phyloP scores from a whole-genome alignment of 208 protist genomes.

The Herpetomonas tarakana region DNA sequence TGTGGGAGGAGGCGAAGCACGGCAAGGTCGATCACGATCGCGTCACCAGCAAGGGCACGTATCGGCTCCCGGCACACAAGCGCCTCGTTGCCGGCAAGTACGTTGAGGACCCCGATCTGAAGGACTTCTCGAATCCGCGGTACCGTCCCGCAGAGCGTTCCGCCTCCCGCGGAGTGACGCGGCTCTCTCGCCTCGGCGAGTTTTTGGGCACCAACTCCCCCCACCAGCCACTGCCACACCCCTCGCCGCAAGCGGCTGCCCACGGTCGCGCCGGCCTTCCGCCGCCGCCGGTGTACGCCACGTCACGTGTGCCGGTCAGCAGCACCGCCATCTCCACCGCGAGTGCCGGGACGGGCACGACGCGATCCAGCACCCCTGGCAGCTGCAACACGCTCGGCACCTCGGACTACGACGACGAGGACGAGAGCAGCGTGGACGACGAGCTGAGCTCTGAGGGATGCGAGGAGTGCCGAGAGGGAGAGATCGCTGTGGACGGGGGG shows the following conservation, averaged over 20 bases:
- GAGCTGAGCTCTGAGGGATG: not conserved
- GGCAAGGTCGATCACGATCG: conserved; percentile 48
- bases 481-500: too few relatives aligned
- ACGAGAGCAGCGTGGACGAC: not conserved
- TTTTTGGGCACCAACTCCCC: not conserved
- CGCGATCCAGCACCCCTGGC: not conserved
- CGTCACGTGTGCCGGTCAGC: too few relatives aligned
- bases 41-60: conserved; percentile 45
- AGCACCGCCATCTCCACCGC: too few relatives aligned
- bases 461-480: not conserved
- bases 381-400: not conserved
- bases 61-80: conserved; percentile 32
- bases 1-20: conserved; percentile 53
- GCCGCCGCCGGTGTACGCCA: not conserved
- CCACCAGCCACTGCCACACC: not conserved
- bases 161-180: not conserved
- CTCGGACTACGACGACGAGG: not conserved
- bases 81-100: conserved; percentile 69
- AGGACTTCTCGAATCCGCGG: conserved; percentile 80
- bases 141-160: conserved; percentile 24
- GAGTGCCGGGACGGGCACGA: not conserved
- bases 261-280: too few relatives aligned
- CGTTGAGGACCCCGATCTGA: conserved; percentile 59
- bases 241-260: not conserved
- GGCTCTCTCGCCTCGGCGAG: not conserved